These are phyloP conservation scores for Hippophae rhamnoides DNA, from an alignment of 306 rosid genomes.

Conservation along the genomic window DNA sequence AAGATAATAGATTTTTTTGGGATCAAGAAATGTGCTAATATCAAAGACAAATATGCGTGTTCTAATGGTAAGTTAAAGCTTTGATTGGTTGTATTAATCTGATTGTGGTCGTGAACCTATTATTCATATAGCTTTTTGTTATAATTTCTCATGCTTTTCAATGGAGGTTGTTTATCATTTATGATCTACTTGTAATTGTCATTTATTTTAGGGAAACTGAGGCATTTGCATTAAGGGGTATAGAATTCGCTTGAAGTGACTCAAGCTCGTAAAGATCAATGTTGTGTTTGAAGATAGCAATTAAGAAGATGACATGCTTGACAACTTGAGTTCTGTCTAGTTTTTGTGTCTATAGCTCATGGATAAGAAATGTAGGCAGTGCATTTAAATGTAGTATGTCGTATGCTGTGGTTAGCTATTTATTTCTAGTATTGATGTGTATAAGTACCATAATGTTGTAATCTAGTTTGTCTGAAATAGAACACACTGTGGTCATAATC, in stretches of 20 bases:
- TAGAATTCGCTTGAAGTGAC: neutral
- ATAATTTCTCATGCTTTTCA: neutral
- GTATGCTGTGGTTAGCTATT: no score
- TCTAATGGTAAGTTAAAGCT: slow-evolving; percentile 35
- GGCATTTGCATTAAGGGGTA: neutral
- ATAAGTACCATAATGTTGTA: no score
- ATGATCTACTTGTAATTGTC: neutral
- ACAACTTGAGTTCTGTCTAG: neutral
- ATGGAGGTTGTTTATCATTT: neutral
- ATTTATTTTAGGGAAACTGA: neutral
- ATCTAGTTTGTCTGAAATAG: no score
- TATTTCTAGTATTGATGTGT: no score
- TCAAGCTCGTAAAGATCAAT: neutral
- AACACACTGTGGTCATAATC: neutral
- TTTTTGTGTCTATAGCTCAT: neutral
- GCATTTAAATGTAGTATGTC: no score
- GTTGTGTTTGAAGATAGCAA: neutral
- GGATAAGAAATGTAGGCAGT: no score
- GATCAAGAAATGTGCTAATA: slow-evolving; percentile 35
- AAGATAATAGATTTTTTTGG: slow-evolving; percentile 64
- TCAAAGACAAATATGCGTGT: slow-evolving; percentile 15
- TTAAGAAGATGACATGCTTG: neutral
- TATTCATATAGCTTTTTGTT: neutral
- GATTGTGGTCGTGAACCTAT: neutral
- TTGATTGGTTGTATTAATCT: neutral